A percentile compares a stretch with the other conserved stretches of the same genome.
Evolutionary conservation across 129 eudicot genomes (phyloP).

Genomic region (Ambrosia trifida): DNA sequence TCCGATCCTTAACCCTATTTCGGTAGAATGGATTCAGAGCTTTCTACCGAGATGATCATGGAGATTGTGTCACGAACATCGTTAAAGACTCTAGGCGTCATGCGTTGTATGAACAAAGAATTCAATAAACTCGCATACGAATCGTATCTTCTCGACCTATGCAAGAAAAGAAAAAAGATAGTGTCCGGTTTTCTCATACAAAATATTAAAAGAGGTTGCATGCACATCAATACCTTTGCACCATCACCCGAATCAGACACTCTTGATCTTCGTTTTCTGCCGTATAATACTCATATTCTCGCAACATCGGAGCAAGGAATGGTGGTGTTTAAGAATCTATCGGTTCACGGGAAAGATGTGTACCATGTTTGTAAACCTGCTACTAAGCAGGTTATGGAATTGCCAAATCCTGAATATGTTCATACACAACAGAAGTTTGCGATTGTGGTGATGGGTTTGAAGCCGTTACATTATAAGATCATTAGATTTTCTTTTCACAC

Average conservation of each 20-base stretch:
- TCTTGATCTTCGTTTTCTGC: slow-evolving; percentile 11
- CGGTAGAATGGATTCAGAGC: too few relatives aligned
- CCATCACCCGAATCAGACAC: not conserved
- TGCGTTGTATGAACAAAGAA: not conserved
- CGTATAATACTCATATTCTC: not conserved
- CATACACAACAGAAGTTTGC: not conserved
- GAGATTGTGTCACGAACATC: too few relatives aligned
- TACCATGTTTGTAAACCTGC: slow-evolving; percentile 25
- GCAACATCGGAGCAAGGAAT: slow-evolving; percentile 22
- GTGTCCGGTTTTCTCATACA: not conserved
- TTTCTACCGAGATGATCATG: too few relatives aligned
- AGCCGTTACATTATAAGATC: slow-evolving; percentile 27
- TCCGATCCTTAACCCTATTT: not conserved
- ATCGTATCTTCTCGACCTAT: not conserved
- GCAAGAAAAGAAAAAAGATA: not conserved
- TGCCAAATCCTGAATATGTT: slow-evolving; percentile 17
- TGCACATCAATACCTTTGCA: not conserved
- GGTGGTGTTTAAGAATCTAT: slow-evolving; percentile 3
- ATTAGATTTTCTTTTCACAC: not conserved
- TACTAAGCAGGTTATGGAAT: slow-evolving; percentile 9
- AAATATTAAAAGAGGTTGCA: not conserved
- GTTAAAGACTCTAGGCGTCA: too few relatives aligned
- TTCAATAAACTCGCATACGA: not conserved
- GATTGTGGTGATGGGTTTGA: slow-evolving; percentile 8
- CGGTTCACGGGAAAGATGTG: not conserved